phyloP scores from a whole-genome alignment of 108 stramenopile genomes.

The Tribonema minus region DNA sequence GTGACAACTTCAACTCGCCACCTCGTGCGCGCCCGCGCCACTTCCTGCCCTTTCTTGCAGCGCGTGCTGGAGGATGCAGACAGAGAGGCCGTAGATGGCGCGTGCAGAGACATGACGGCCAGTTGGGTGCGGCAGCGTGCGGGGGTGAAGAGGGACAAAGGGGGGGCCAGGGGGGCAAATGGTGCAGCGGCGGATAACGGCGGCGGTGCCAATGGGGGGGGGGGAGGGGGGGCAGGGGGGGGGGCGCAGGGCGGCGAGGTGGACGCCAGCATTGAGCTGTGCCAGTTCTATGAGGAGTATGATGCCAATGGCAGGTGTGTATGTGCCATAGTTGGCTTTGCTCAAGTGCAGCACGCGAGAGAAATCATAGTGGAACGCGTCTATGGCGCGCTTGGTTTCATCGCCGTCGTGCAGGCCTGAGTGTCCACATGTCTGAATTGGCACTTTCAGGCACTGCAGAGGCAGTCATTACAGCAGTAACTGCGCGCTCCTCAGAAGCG shows the following conservation, averaged over 20 bases:
- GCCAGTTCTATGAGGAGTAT: constrained; percentile 85
- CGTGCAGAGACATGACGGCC: constrained; percentile 93
- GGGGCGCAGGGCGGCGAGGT: background rate
- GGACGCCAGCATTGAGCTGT: constrained; percentile 62
- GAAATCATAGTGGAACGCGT: background rate
- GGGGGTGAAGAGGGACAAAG: background rate
- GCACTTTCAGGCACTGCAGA: background rate
- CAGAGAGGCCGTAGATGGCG: constrained; percentile 92
- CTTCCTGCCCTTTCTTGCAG: no score
- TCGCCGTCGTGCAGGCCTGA: background rate
- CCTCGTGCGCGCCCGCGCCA: no score
- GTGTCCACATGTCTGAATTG: background rate
- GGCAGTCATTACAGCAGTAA: background rate
- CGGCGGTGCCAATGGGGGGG: background rate
- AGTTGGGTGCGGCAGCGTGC: constrained; percentile 68
- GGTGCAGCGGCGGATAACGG: background rate
- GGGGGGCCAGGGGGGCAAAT: background rate
- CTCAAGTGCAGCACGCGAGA: background rate
- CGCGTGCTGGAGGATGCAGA: constrained; percentile 84
- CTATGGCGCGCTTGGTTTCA: background rate
- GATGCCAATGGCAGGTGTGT: constrained; percentile 61
- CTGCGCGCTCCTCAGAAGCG: no score
- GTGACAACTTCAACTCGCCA: no score
- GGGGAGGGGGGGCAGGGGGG: background rate
- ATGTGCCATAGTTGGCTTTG: background rate